A percentile compares a stretch with the other conserved stretches of the same genome.
phyloP scores from a whole-genome alignment of 2,329 filamentous ascomycete species.

The Alternaria gaisen region DNA sequence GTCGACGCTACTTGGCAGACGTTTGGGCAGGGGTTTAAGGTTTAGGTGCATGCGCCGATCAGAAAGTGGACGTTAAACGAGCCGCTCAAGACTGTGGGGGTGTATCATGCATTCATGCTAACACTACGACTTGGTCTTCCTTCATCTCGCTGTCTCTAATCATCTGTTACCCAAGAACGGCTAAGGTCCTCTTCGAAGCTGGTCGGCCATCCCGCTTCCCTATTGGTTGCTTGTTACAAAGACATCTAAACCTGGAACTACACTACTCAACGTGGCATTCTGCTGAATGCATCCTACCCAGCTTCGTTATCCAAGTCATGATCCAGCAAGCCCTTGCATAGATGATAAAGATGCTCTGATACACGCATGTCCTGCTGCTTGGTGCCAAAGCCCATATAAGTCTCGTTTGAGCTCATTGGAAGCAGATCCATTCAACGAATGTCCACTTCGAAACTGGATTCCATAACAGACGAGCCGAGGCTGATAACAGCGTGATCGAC shows the following conservation, averaged over 20 bases:
- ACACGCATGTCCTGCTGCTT: not conserved
- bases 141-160: not conserved
- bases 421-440: not conserved
- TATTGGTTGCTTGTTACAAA: not conserved
- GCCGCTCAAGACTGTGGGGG: constrained; percentile 2
- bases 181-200: not conserved
- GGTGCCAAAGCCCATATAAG: not conserved
- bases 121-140: not conserved
- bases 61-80: constrained; percentile 19
- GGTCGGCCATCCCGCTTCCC: not conserved
- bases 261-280: not conserved
- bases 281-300: not conserved
- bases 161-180: not conserved
- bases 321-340: not conserved
- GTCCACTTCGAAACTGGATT: not conserved
- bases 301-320: not conserved
- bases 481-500: not conserved
- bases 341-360: not conserved
- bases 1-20: constrained; percentile 38
- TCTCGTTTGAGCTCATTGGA: not conserved
- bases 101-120: constrained; percentile 1
- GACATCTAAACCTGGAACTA: not conserved
- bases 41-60: constrained; percentile 46
- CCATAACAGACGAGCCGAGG: not conserved
- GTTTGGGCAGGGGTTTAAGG: constrained; percentile 41